phyloP scores from a whole-genome alignment of 2,329 filamentous ascomycete species.

The Fusarium illudens region DNA sequence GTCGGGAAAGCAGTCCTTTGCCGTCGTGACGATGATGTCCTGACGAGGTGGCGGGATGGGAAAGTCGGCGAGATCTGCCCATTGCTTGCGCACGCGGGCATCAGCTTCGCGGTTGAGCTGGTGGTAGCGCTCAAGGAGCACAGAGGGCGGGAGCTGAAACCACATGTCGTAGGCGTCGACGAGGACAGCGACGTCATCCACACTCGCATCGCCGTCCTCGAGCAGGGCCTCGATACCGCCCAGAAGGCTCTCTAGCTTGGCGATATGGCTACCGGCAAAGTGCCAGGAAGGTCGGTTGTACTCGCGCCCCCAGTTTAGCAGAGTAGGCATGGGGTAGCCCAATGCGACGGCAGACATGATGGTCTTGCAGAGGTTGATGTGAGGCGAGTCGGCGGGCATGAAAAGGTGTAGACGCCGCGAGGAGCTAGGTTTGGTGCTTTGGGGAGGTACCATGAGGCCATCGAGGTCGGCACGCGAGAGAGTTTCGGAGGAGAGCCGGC shows the following conservation, averaged over 20 bases:
- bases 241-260: constrained; percentile 49
- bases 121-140: constrained; percentile 49
- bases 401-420: constrained; percentile 47
- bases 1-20: constrained; percentile 49
- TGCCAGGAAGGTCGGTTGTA: constrained; percentile 50
- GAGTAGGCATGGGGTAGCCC: constrained; percentile 49
- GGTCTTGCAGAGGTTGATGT: constrained; percentile 51
- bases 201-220: constrained; percentile 27
- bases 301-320: constrained; percentile 51
- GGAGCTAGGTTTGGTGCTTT: background rate
- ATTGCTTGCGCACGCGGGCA: constrained; percentile 38
- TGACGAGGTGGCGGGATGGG: constrained; percentile 45
- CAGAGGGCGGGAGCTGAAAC: constrained; percentile 51
- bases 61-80: constrained; percentile 37
- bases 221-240: constrained; percentile 44
- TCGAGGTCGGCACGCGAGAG: constrained; percentile 22
- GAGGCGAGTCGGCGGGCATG: constrained; percentile 49
- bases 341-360: constrained; percentile 50
- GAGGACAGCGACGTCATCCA: constrained; percentile 48
- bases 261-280: constrained; percentile 50
- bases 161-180: constrained; percentile 52
- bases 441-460: constrained; percentile 10
- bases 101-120: constrained; percentile 48
- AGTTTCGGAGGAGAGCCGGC: background rate
- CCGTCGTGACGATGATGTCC: constrained; percentile 45